Base-by-base conservation (phyloP, 306 rosid genomes). In the Cicer arietinum region DNA sequence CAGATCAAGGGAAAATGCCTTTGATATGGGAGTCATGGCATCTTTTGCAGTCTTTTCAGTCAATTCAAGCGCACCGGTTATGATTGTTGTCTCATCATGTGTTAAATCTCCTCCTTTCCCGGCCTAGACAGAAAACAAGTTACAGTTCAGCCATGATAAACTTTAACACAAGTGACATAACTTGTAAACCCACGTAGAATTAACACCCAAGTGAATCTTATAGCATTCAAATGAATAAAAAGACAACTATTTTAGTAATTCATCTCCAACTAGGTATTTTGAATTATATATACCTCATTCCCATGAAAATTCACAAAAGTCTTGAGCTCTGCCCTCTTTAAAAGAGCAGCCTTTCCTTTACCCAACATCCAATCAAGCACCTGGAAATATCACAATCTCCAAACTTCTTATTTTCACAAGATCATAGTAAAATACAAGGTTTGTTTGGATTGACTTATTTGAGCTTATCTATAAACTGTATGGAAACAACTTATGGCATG, bases 81-180 rank as follows among this genome's bases (percentile, higher is more conserved):
- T 94, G 77, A 94, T 94, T 40, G 99, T 94, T 46, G 99, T 94
- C 86, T 94, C 99, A 65, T 94, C 99, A 78, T 89, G 99, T 1
- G 99, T 91, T 80, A 94, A 88, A 81, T 92, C 97, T 70, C 99
- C 99, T 65, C 99, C 99, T 88, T 92, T 94, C 65, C 99, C 99
- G 37, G 99, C 99, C 99, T 94, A 84, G 40, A 80, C 59, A 80
- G 45, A 83, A 75, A 67, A 45, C 74, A 84, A 50, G 50, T 20
- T 35, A 12, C 37, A 60, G 14, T 8, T 53, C 64, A 67, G 54
- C 69, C 71, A 71, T 51, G 37, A 57, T 54, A 73, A n/a, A 9
- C 62, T 45, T 30, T 61, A 76, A 51, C 67, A 54, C 42, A 77
- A 10, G 44, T 20, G 18, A 13, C 1, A 42, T 46, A 56, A 69